Evolutionary conservation across 345 rosid genomes (phyloP), one percentile per base, ranked within the genome.

Genomic region (Gossypium raimondii): DNA sequence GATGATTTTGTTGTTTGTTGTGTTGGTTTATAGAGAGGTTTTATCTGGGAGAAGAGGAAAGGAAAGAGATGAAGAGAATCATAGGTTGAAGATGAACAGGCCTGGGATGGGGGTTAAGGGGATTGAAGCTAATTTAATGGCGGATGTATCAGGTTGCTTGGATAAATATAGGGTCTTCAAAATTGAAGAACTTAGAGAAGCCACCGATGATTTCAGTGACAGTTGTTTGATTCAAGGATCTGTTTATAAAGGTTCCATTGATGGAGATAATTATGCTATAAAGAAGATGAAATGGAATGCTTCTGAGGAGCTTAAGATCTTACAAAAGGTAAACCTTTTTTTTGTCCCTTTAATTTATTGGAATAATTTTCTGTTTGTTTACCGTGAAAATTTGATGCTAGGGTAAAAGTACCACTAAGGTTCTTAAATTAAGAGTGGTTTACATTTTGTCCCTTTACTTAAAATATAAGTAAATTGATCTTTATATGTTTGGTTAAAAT

Each of bases 211-310:
- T 22, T 90, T 88, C 72, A 68, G 75, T 62, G 77, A 81, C 9
- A 72, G 53, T 62, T 83, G 84, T 77, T 81, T 88, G 84, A 86
- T 90, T 80, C 86, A 90, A 75, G 95, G 92, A 7, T 88, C 95
- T 63, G 95, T 88, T 11, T 87, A 84, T 77, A 86, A 81, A 81
- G 92, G 91, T 2, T 78, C 47, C 76, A 81, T 90, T 63, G 62
- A 83, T 45, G 92, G 85, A 47, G 89, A 83, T 77, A 70, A 78
- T 52, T 86, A 77, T 76, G 95, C 95, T 44, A 87, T 90, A 81
- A 88, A 90, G 87, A 82, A 86, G 86, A 90, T 90, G 91, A 87
- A 82, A 65, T 87, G 91, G 95, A 85, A 90, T 80, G 92, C 91
- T 52, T 63, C 11, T 50, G 92, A 90, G 76, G 94, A 90, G 87